Conservation (phyloP, 2,329 filamentous ascomycete species). For the Claviceps africana region DNA sequence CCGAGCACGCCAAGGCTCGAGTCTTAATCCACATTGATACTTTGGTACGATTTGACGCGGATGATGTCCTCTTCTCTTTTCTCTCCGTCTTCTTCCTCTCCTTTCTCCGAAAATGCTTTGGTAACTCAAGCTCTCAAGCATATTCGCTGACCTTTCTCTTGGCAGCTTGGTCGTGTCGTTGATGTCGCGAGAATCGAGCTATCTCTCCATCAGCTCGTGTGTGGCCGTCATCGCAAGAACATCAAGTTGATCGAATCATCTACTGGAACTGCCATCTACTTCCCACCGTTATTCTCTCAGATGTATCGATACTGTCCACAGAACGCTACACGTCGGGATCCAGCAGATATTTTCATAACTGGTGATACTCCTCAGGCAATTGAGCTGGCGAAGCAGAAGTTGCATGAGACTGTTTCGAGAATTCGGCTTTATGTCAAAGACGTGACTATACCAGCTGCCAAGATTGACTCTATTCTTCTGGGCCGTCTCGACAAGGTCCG, state of each 20-base stretch:
- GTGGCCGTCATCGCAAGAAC: slow-evolving; percentile 87
- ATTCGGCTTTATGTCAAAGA: slow-evolving; percentile 86
- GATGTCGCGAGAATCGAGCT: slow-evolving; percentile 73
- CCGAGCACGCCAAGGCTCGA: slow-evolving; percentile 92
- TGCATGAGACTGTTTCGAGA: slow-evolving; percentile 69
- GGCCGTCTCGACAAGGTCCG: slow-evolving; percentile 89
- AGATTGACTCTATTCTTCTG: slow-evolving; percentile 88
- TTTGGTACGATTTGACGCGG: slow-evolving; percentile 44
- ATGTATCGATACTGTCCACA: slow-evolving; percentile 82
- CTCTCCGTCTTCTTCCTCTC: no score
- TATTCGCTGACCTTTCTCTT: background rate
- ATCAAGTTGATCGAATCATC: slow-evolving; percentile 95
- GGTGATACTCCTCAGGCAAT: slow-evolving; percentile 78
- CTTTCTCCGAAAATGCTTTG: background rate
- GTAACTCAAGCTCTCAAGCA: background rate
- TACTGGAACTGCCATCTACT: slow-evolving; percentile 95
- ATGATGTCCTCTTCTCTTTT: no score
- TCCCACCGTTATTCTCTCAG: slow-evolving; percentile 83
- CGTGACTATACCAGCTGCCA: slow-evolving; percentile 74
- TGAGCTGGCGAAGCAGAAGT: slow-evolving; percentile 74
- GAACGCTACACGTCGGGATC: slow-evolving; percentile 66
- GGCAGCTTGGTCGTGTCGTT: slow-evolving; percentile 55
- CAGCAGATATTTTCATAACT: slow-evolving; percentile 89
- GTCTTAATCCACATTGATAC: slow-evolving; percentile 96
- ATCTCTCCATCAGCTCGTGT: slow-evolving; percentile 80